Conservation (phyloP, 768 basidiomycete species). For the Termitomyces sp. region DNA sequence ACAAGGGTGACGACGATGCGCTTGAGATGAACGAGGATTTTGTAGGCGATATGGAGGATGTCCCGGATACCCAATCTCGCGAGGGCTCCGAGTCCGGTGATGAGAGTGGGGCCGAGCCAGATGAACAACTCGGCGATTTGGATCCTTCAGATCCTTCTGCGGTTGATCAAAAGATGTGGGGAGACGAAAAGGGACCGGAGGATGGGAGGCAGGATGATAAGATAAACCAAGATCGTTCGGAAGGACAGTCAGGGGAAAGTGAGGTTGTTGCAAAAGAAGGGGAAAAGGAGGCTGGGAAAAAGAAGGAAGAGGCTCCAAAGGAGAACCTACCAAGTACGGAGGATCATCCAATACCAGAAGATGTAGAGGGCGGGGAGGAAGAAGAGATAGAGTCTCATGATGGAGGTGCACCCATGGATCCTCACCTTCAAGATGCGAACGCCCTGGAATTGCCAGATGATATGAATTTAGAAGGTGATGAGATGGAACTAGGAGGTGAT, state of each 20-base stretch:
- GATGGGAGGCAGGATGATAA: slow-evolving; percentile 50
- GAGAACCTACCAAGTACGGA: slow-evolving; percentile 14
- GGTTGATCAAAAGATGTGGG: slow-evolving; percentile 97
- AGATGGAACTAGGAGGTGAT: slow-evolving; percentile 25
- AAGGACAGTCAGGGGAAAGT: slow-evolving; percentile 40
- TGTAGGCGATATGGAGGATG: slow-evolving; percentile 80
- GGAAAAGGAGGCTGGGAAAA: slow-evolving; percentile 28
- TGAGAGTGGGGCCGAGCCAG: slow-evolving; percentile 57
- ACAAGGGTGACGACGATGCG: slow-evolving; percentile 64
- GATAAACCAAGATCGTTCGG: slow-evolving; percentile 55
- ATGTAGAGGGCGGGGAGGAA: slow-evolving; percentile 29
- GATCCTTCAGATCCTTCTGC: slow-evolving; percentile 78
- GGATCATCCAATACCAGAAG: slow-evolving; percentile 16
- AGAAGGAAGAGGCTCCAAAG: slow-evolving; percentile 21
- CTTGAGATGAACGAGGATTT: slow-evolving; percentile 92
- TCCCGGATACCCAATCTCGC: slow-evolving; percentile 58
- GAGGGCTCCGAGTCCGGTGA: slow-evolving; percentile 46
- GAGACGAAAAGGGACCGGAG: slow-evolving; percentile 64
- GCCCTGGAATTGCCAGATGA: slow-evolving; percentile 86
- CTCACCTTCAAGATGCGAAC: slow-evolving; percentile 72
- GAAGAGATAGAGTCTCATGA: slow-evolving; percentile 38
- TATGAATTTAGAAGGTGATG: slow-evolving; percentile 51
- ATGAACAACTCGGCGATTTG: slow-evolving; percentile 80
- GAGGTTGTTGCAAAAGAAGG: slow-evolving; percentile 82
- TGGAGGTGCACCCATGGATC: slow-evolving; percentile 67